Evolutionary conservation across 306 rosid species (phyloP).

Genomic region (Cicer bijugum): DNA sequence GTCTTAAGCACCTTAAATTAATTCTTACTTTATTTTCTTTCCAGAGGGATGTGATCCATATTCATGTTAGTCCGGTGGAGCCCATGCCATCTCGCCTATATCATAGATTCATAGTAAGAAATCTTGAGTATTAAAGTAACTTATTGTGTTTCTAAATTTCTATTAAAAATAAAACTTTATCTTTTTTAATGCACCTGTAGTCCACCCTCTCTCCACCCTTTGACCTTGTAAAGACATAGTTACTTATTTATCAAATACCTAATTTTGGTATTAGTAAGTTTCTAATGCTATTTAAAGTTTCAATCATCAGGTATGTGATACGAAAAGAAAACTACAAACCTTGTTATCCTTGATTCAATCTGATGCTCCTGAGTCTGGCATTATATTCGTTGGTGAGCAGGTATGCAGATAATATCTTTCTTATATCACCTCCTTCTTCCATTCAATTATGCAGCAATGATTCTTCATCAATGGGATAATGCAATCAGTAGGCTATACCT

Average conservation of each 20-base stretch:
- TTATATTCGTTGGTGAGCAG: slow-evolving; percentile 84
- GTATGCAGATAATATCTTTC: slow-evolving; percentile 54
- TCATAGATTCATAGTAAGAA: slow-evolving; percentile 80
- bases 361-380: slow-evolving; percentile 77
- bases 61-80: slow-evolving; percentile 77
- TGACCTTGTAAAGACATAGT: slow-evolving; percentile 32
- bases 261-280: slow-evolving; percentile 36
- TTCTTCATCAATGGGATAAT: slow-evolving; percentile 22
- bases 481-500: slow-evolving; percentile 30
- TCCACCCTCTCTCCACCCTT: slow-evolving; percentile 26
- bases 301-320: slow-evolving; percentile 63
- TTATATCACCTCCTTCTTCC: slow-evolving; percentile 20
- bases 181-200: slow-evolving; percentile 1
- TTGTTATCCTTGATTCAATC: slow-evolving; percentile 69
- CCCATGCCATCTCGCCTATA: slow-evolving; percentile 83
- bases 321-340: slow-evolving; percentile 59
- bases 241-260: slow-evolving; percentile 28
- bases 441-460: not conserved
- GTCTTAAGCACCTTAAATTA: slow-evolving; percentile 34
- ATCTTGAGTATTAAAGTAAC: slow-evolving; percentile 22
- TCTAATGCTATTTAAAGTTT: slow-evolving; percentile 34
- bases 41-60: slow-evolving; percentile 79
- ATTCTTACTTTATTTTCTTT: slow-evolving; percentile 46
- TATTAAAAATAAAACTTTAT: not conserved
- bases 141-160: slow-evolving; percentile 24